Conservation (phyloP, 768 basidiomycete species). For the Clitopilus hobsonii region DNA sequence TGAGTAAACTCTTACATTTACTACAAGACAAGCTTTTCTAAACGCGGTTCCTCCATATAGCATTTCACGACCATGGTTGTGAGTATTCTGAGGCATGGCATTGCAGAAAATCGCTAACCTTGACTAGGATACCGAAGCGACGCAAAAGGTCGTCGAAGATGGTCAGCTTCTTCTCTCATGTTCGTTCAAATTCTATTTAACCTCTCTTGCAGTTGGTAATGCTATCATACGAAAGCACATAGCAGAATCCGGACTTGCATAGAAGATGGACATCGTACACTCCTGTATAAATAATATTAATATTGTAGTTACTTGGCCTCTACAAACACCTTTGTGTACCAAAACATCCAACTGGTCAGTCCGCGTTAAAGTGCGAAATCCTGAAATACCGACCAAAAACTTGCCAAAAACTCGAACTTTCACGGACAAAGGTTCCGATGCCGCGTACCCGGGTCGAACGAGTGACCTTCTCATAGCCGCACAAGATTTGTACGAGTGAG, state of each 20-base stretch:
- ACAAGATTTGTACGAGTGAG: slow-evolving; percentile 6
- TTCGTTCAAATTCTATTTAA: background rate
- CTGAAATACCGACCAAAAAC: no score
- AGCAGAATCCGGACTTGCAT: slow-evolving; percentile 44
- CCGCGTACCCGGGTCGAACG: slow-evolving; percentile 12
- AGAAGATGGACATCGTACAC: background rate
- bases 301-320: background rate
- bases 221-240: slow-evolving; percentile 65
- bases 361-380: no score
- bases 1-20: slow-evolving; percentile 39
- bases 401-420: no score
- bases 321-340: no score
- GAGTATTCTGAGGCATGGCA: slow-evolving; percentile 4
- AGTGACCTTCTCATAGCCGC: slow-evolving; percentile 11
- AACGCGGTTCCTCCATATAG: no score
- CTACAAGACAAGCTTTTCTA: no score
- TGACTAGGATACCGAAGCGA: slow-evolving; percentile 69
- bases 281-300: background rate
- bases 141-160: slow-evolving; percentile 59
- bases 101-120: no score
- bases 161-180: slow-evolving; percentile 34
- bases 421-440: no score
- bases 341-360: no score
- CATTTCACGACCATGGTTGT: slow-evolving; percentile 74
- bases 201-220: slow-evolving; percentile 46